Evolutionary conservation across 805 yeast genomes (phyloP).

Genomic region (Metschnikowia borealis): DNA sequence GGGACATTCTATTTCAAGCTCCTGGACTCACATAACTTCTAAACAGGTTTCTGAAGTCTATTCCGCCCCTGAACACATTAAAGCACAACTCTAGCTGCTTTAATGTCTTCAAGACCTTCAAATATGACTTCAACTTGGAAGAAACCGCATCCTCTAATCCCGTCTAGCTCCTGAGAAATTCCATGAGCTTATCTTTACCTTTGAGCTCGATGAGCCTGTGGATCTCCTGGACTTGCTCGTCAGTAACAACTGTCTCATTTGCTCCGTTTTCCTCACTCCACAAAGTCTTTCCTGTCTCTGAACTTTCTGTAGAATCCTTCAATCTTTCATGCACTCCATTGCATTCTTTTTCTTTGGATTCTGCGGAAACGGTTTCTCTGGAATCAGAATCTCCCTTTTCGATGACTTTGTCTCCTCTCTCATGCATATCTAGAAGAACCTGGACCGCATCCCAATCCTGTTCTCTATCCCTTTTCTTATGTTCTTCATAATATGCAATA

Average conservation of each 20-base stretch:
- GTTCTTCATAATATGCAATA: constrained; percentile 24
- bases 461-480: not conserved
- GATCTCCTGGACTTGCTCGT: constrained; percentile 29
- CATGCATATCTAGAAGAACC: constrained; percentile 4
- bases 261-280: not conserved
- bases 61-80: too few relatives aligned
- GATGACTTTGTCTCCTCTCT: not conserved
- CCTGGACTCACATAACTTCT: too few relatives aligned
- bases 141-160: too few relatives aligned
- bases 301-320: not conserved
- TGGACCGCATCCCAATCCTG: constrained; percentile 10
- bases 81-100: too few relatives aligned
- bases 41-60: too few relatives aligned
- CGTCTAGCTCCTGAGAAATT: constrained; percentile 42
- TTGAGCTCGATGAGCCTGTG: constrained; percentile 60
- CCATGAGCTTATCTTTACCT: constrained; percentile 62
- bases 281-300: not conserved
- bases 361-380: not conserved
- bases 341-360: not conserved
- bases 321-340: not conserved
- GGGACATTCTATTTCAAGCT: too few relatives aligned
- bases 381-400: not conserved
- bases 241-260: not conserved
- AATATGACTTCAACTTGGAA: too few relatives aligned
- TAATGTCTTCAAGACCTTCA: too few relatives aligned